Base-by-base conservation (phyloP, 208 protist species). In the Leishmania gerbilli region DNA sequence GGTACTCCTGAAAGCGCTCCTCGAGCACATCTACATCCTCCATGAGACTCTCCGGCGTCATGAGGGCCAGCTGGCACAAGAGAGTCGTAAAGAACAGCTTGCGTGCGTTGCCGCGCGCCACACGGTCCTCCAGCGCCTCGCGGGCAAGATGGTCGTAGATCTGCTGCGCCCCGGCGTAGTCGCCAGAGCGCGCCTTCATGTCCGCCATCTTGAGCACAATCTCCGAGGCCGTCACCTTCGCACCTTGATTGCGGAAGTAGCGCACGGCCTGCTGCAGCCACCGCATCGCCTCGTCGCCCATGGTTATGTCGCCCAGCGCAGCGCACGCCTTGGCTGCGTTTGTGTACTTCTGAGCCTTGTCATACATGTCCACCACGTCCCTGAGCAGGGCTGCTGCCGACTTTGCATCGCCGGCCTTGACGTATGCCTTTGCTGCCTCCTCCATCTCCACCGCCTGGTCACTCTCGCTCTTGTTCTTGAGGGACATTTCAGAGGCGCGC, bases 31-130 rank as follows among this genome's bases (percentile, higher is more conserved):
- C 90, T 0, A 92, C 87, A 37, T 91, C 91, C 79, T 95, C 93
- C 82, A 90, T 85, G 77, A 96, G 71, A 13, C 80, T 88, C 55
- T 83, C 82, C 51, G 83, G 79, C 34, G 83, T 95, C 85, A 96
- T 91, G n/a, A 62, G 81, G 31, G 95, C 93, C 37, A 98, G 84
- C 40, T 94, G 89, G 71, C 90, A 85, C 68, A 98, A 81, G 53
- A 98, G 88, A 11, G 93, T 84, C n/a, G 80, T 91, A 71, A 96
- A 98, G 80, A 98, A 93, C 17, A 96, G 84, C 79, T 95, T 95
- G 40, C 92, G 85, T 31, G 95, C 93, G 45, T 87, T 88, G 49
- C 88, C 86, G 76, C 93, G 93, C 8, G 88, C 58, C 45, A 93
- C 82, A n/a, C 85, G 88, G 71, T 96, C 92, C 64, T 98, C 93